Percentiles rank a stretch among this genome's conserved stretches.
Evolutionary conservation across 345 rosid genomes (phyloP).

Genomic region (Brassica juncea): DNA sequence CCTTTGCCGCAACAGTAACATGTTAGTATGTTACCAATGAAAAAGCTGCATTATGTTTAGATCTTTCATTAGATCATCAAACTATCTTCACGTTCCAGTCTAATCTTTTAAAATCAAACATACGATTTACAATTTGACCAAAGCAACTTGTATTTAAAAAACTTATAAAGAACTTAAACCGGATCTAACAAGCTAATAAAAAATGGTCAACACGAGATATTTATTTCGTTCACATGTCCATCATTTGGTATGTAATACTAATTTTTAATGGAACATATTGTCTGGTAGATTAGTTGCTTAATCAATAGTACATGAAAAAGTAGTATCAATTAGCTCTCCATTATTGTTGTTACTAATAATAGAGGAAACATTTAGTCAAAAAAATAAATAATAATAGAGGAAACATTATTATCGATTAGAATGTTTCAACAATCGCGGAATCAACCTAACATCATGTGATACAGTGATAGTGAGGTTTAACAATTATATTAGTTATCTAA

Average conservation of each 20-base stretch:
- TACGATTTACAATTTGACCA: background rate
- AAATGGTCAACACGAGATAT: conserved; percentile 23
- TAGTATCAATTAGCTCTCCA: conserved; percentile 8
- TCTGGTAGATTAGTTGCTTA: conserved; percentile 21
- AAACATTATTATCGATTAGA: conserved; percentile 9
- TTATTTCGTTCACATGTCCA: conserved; percentile 14
- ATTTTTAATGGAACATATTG: background rate
- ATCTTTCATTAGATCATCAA: background rate
- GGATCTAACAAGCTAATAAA: conserved; percentile 21
- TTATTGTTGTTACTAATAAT: conserved; percentile 10
- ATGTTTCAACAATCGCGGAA: conserved; percentile 9
- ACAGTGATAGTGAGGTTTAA: conserved; percentile 15
- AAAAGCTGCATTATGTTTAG: background rate
- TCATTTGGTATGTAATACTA: conserved; percentile 6
- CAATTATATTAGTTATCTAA: background rate
- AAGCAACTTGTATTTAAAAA: background rate
- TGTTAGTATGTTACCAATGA: background rate
- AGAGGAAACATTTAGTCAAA: background rate
- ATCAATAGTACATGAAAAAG: conserved; percentile 17
- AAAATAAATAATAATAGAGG: background rate
- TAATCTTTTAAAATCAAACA: background rate
- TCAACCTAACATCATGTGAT: conserved; percentile 13
- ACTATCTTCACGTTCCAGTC: background rate
- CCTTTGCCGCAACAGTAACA: background rate
- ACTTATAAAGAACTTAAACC: conserved; percentile 10